These are phyloP conservation scores for Penicillium paneum DNA, from an alignment of 2,329 filamentous ascomycete species.

Conservation along the genomic window DNA sequence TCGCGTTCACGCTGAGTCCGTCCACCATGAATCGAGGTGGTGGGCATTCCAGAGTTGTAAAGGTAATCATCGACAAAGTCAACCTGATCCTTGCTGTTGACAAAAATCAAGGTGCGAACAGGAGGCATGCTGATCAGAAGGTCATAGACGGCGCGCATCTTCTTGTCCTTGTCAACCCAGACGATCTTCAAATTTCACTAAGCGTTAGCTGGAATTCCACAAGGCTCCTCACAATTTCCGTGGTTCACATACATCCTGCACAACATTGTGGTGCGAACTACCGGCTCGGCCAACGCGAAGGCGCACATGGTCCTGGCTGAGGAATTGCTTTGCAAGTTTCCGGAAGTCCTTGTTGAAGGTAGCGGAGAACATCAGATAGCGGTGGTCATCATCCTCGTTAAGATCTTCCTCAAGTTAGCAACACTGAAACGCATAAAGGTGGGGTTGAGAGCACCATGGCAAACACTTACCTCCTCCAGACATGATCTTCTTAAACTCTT, in stretches of 20 bases:
- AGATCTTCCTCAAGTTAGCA: slow-evolving; percentile 49
- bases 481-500: slow-evolving; percentile 72
- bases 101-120: slow-evolving; percentile 81
- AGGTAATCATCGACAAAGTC: slow-evolving; percentile 86
- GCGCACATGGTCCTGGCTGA: slow-evolving; percentile 70
- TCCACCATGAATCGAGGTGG: slow-evolving; percentile 82
- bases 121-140: slow-evolving; percentile 68
- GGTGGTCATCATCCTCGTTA: slow-evolving; percentile 70
- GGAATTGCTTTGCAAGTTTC: slow-evolving; percentile 70
- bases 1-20: slow-evolving; percentile 89
- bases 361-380: slow-evolving; percentile 83
- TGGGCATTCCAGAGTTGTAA: slow-evolving; percentile 74
- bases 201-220: background rate
- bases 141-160: slow-evolving; percentile 69
- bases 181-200: slow-evolving; percentile 50
- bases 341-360: slow-evolving; percentile 84
- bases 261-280: slow-evolving; percentile 76
- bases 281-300: slow-evolving; percentile 86
- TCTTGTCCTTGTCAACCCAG: slow-evolving; percentile 62
- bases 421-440: background rate
- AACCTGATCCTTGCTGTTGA: slow-evolving; percentile 73
- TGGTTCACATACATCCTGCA: slow-evolving; percentile 55
- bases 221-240: background rate
- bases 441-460: background rate
- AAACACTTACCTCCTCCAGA: slow-evolving; percentile 68